Evolutionary conservation across 352 stramenopile species (phyloP).

Genomic region (Phytophthora hybrid): DNA sequence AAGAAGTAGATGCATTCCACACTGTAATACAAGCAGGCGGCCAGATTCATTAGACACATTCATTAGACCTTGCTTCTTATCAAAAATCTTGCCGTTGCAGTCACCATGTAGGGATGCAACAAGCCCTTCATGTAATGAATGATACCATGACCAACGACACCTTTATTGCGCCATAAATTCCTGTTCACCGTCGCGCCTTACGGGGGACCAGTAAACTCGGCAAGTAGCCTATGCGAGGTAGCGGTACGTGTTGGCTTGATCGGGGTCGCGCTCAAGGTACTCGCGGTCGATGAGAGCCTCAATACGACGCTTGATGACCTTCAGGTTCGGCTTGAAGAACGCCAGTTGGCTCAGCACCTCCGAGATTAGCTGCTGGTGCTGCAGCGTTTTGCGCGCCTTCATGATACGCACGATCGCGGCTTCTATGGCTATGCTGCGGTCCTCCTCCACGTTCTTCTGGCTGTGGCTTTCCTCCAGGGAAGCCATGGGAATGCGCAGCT

Average conservation of each 20-base stretch:
- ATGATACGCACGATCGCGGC: conserved; percentile 99
- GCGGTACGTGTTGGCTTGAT: conserved; percentile 97
- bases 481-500: conserved; percentile 99
- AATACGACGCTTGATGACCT: conserved; percentile 98
- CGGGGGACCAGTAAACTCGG: conserved; percentile 12
- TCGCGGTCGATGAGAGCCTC: conserved; percentile 98
- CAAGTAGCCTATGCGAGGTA: conserved; percentile 89
- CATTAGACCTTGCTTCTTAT: not conserved
- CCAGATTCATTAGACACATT: conserved; percentile 34
- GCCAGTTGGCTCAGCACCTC: conserved; percentile 98
- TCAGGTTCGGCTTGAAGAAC: conserved; percentile 99
- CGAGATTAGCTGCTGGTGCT: conserved; percentile 98
- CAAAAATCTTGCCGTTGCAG: not conserved
- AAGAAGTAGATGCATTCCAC: conserved; percentile 69
- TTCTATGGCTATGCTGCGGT: conserved; percentile 98
- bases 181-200: conserved; percentile 24
- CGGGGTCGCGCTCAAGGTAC: conserved; percentile 97
- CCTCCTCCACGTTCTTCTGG: conserved; percentile 98
- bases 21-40: conserved; percentile 38
- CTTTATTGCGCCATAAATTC: conserved; percentile 37
- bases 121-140: conserved; percentile 3
- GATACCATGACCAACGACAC: conserved; percentile 28
- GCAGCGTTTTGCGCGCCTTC: conserved; percentile 98
- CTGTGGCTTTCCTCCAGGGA: conserved; percentile 98
- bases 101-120: not conserved